phyloP scores from a whole-genome alignment of 2,329 filamentous ascomycete genomes.

The Taxawa tesnikishii region DNA sequence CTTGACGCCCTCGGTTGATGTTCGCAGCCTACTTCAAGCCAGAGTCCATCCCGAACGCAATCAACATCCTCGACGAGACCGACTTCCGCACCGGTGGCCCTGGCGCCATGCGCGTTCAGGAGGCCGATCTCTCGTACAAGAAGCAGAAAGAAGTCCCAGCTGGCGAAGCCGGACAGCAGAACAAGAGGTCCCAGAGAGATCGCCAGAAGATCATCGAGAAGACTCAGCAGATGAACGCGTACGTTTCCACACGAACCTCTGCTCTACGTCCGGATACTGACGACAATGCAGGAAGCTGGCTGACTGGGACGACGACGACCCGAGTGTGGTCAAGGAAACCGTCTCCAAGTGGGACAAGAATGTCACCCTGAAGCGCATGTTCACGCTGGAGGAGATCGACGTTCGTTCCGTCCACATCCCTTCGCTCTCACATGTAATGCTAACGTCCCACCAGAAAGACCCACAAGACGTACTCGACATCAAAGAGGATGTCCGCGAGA shows the following conservation, averaged over 20 bases:
- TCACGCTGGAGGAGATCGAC: conserved; percentile 72
- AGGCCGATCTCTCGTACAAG: conserved; percentile 85
- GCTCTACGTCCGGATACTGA: conserved; percentile 4
- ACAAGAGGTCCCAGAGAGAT: conserved; percentile 54
- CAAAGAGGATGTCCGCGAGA: conserved; percentile 85
- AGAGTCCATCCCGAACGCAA: conserved; percentile 79
- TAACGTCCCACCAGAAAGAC: conserved; percentile 57
- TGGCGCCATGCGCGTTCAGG: conserved; percentile 67
- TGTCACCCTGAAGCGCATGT: conserved; percentile 87
- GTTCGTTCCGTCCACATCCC: conserved; percentile 15
- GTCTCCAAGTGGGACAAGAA: conserved; percentile 58
- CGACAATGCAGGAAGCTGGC: conserved; percentile 56
- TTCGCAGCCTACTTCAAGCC: conserved; percentile 73
- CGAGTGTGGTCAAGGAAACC: conserved; percentile 40
- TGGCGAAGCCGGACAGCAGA: conserved; percentile 24
- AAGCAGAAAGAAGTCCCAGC: conserved; percentile 57
- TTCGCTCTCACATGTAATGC: not conserved
- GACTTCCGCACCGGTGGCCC: conserved; percentile 57
- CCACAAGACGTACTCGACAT: conserved; percentile 75
- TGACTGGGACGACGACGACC: conserved; percentile 90
- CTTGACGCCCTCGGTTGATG: no score
- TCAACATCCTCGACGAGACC: conserved; percentile 68
- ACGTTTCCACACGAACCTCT: conserved; percentile 11
- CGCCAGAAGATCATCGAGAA: conserved; percentile 76
- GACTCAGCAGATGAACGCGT: conserved; percentile 72